phyloP scores from a whole-genome alignment of 768 basidiomycete genomes.

The Collybia sp. region DNA sequence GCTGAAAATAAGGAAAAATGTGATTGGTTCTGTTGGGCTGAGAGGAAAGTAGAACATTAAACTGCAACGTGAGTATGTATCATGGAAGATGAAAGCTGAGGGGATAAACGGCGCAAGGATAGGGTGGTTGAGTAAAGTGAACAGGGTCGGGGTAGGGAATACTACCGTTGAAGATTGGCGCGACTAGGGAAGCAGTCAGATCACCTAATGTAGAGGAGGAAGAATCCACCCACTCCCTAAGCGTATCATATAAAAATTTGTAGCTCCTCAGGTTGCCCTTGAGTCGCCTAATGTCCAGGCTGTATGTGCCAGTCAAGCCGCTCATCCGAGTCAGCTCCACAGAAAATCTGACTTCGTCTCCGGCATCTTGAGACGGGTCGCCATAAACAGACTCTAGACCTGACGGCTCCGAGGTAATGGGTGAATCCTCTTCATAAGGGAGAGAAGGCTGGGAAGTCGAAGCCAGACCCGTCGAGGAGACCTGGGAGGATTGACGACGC shows the following conservation, averaged over 20 bases:
- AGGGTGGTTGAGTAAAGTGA: constrained; percentile 6
- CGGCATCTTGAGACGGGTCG: constrained; percentile 72
- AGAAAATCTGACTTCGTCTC: constrained; percentile 95
- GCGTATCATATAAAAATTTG: constrained; percentile 85
- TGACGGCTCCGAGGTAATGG: constrained; percentile 36
- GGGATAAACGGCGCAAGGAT: constrained; percentile 1
- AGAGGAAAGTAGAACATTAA: not conserved
- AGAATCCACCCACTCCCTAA: constrained; percentile 66
- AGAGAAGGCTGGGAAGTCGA: constrained; percentile 34
- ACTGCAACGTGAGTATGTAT: constrained; percentile 7
- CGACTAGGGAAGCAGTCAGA: constrained; percentile 27
- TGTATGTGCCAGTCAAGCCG: constrained; percentile 85
- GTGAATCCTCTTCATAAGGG: constrained; percentile 46
- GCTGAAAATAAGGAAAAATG: not conserved
- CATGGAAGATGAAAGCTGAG: constrained; percentile 13
- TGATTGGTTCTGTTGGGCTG: not conserved
- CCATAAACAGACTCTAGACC: constrained; percentile 71
- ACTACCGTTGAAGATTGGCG: constrained; percentile 38
- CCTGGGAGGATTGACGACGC: constrained; percentile 88
- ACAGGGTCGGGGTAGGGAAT: not conserved
- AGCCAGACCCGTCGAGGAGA: constrained; percentile 37
- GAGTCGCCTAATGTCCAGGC: constrained; percentile 86
- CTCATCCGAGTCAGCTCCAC: constrained; percentile 91
- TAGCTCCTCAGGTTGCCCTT: constrained; percentile 93
- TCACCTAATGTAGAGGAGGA: not conserved